A percentile compares a stretch with the other conserved stretches of the same genome.
These are phyloP conservation scores for Sphaerosporella brunnea DNA, from an alignment of 495 filamentous ascomycete genomes.

Conservation along the genomic window DNA sequence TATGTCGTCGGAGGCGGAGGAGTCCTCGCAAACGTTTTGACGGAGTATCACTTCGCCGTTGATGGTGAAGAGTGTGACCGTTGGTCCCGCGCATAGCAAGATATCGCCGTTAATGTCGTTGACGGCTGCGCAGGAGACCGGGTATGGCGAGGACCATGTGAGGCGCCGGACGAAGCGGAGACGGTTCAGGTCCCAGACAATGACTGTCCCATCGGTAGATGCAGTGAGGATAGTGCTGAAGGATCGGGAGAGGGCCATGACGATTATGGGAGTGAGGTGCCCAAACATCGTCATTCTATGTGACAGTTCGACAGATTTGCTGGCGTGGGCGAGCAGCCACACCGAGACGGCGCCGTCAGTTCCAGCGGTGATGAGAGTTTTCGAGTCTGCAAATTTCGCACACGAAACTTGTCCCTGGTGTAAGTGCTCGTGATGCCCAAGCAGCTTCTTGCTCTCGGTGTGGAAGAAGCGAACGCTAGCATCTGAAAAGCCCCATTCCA, in stretches of 20 bases:
- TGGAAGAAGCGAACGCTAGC: conserved; percentile 79
- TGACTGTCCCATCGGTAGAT: conserved; percentile 58
- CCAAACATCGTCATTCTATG: conserved; percentile 73
- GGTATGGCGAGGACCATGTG: conserved; percentile 32
- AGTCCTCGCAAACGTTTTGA: conserved; percentile 53
- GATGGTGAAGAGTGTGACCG: conserved; percentile 64
- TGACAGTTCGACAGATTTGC: conserved; percentile 55
- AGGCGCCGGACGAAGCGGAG: conserved; percentile 68
- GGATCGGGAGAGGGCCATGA: conserved; percentile 65
- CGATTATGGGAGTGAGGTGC: conserved; percentile 62
- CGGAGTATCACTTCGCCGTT: conserved; percentile 71
- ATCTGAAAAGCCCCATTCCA: conserved; percentile 95
- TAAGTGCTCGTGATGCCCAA: conserved; percentile 75
- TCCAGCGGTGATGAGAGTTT: conserved; percentile 76
- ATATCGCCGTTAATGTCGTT: conserved; percentile 83
- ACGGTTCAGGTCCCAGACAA: conserved; percentile 88
- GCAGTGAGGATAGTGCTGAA: conserved; percentile 75
- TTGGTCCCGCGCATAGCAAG: conserved; percentile 56
- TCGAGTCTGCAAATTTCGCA: conserved; percentile 69
- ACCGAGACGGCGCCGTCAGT: conserved; percentile 79
- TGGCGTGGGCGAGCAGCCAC: conserved; percentile 47
- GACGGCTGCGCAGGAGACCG: conserved; percentile 56
- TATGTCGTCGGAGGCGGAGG: conserved; percentile 51
- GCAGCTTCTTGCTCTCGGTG: conserved; percentile 51
- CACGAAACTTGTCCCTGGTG: conserved; percentile 74